Base-by-base conservation (phyloP, 208 protist species). In the Herpetomonas muscarum region DNA sequence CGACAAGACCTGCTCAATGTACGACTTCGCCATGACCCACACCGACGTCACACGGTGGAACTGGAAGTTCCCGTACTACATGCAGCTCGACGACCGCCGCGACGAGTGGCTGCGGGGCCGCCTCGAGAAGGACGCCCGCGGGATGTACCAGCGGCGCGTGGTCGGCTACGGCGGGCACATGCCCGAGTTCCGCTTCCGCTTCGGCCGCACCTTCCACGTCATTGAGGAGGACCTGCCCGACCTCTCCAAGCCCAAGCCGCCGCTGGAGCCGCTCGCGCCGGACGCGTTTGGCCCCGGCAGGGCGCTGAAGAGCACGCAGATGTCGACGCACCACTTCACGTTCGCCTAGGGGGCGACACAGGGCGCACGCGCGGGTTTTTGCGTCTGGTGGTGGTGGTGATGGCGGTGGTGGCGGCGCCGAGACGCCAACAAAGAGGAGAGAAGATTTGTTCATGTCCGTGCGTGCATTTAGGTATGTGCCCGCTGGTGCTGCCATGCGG, bases 161-260 rank as follows among this genome's bases (percentile, higher is more conserved):
- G 79, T 81, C 24, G 88, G 88, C 28, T 94, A 94, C 64, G 55
- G 36, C 10, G 88, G 88, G 0, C 88, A 94, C 76, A 48, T 94
- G 36, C 88, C 88, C 15, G 77, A 80, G 61, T 90, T 75, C 54
- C 49, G 62, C 44, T 79, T 76, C 48, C 86, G 77, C 68, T 92
- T 92, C 73, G 88, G 88, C 9, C 80, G 83, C 25, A 91, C 88
- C 10, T 94, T 94, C 54, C 88, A 94, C 58, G 64, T 85, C 6
- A 91, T 94, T 37, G 88, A 94, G 66, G 88, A 92, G 70, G 79
- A 86, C 36, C 64, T 92, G 29, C 88, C 88, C 46, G 58, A 75
- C 31, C 76, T 92, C 51, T 74, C 80, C 25, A 69, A 77, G 61
- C 74, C 79, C 12, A 79, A 79, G 58, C 26, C 54, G 36, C 57